Conservation (phyloP, 352 stramenopile genomes). For the Globisporangium spinosum region DNA sequence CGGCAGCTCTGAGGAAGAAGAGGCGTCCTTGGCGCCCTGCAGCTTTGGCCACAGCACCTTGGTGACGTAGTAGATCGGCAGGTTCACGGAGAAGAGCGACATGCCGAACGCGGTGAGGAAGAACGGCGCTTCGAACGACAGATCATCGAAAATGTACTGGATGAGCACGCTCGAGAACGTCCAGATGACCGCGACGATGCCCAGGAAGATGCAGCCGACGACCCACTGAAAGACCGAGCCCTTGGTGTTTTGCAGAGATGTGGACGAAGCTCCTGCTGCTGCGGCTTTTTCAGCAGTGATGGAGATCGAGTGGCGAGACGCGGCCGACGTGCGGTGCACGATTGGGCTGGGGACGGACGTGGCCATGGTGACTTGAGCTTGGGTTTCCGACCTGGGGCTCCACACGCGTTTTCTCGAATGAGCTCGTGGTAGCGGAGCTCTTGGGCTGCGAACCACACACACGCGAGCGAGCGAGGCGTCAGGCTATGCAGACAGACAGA, state of each 20-base stretch:
- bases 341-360: conserved; percentile 2
- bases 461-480: not conserved
- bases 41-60: conserved; percentile 34
- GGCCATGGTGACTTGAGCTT: not conserved
- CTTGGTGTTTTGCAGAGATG: conserved; percentile 2
- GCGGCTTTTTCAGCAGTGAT: not conserved
- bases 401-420: conserved; percentile 9
- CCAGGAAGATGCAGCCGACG: conserved; percentile 59
- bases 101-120: conserved; percentile 84
- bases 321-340: conserved; percentile 10
- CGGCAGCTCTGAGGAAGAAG: conserved; percentile 22
- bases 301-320: conserved; percentile 10
- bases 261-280: not conserved
- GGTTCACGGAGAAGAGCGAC: conserved; percentile 69
- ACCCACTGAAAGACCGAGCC: conserved; percentile 53
- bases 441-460: not conserved
- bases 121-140: conserved; percentile 79
- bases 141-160: conserved; percentile 85
- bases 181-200: conserved; percentile 71
- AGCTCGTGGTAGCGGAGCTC: not conserved
- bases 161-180: conserved; percentile 79
- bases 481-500: not conserved
- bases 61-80: conserved; percentile 67
- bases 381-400: not conserved
- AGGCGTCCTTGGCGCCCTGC: not conserved